Conservation (phyloP, 495 filamentous ascomycete species). For the Sordaria brevicollis region DNA sequence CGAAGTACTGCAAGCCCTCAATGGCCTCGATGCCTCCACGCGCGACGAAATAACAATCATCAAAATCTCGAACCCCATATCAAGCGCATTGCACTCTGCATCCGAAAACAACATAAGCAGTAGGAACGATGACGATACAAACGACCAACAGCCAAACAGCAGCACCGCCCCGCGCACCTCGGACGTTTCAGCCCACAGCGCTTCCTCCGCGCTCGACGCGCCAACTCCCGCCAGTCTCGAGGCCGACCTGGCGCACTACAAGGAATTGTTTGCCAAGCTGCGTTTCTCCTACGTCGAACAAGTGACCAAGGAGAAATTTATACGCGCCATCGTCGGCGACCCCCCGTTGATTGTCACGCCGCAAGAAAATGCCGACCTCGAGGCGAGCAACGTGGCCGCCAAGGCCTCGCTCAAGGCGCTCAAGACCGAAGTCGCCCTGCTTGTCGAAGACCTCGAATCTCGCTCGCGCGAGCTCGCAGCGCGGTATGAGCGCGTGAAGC, state of each 20-base stretch:
- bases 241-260: conserved; percentile 82
- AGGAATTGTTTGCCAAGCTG: conserved; percentile 89
- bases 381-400: conserved; percentile 54
- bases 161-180: conserved; percentile 41
- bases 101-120: conserved; percentile 15
- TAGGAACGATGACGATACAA: conserved; percentile 23
- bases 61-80: conserved; percentile 65
- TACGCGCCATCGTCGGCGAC: conserved; percentile 70
- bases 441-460: conserved; percentile 62
- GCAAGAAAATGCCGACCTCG: conserved; percentile 73
- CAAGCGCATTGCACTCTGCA: conserved; percentile 23
- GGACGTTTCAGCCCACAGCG: conserved; percentile 43
- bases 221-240: conserved; percentile 67
- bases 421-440: conserved; percentile 67
- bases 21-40: conserved; percentile 24
- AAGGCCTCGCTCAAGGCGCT: conserved; percentile 67
- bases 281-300: conserved; percentile 89
- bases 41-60: conserved; percentile 58
- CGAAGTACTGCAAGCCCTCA: conserved; percentile 19
- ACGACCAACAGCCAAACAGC: conserved; percentile 2
- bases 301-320: conserved; percentile 71
- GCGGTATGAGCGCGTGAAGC: conserved; percentile 51
- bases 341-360: conserved; percentile 74
- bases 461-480: conserved; percentile 49
- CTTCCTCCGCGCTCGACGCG: conserved; percentile 47